Conservation (phyloP, 2,329 filamentous ascomycete species). For the Claviceps citrina region DNA sequence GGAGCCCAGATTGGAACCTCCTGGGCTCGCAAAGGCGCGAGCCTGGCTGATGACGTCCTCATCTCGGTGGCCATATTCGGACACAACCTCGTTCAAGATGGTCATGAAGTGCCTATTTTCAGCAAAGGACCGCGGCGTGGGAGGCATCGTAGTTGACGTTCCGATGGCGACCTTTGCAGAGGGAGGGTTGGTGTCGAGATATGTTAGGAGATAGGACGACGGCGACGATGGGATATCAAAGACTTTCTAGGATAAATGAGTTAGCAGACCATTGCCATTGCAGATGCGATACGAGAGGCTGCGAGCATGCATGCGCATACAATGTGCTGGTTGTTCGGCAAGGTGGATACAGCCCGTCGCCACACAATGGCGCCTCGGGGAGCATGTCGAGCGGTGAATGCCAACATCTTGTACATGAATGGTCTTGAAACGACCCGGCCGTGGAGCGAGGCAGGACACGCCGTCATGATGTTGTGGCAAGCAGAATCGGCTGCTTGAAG, state of each 20-base stretch:
- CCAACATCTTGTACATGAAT: conserved; percentile 12
- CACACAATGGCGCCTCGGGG: conserved; percentile 10
- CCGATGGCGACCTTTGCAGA: conserved; percentile 41
- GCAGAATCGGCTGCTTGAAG: no score
- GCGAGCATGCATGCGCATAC: conserved; percentile 19
- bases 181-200: conserved; percentile 43
- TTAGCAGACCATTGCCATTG: conserved; percentile 1
- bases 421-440: neutral
- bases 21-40: conserved; percentile 42
- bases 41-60: conserved; percentile 41
- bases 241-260: conserved; percentile 34
- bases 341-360: conserved; percentile 26
- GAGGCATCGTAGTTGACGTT: conserved; percentile 40
- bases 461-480: no score
- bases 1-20: conserved; percentile 35
- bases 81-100: conserved; percentile 42
- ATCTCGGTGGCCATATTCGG: conserved; percentile 40
- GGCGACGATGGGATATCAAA: conserved; percentile 33
- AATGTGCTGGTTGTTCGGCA: conserved; percentile 38
- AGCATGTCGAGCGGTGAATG: conserved; percentile 13
- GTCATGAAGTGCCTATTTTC: conserved; percentile 44
- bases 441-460: no score
- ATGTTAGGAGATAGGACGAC: conserved; percentile 38
- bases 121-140: conserved; percentile 42
- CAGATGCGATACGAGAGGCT: neutral